A percentile compares a stretch with the other conserved stretches of the same genome.
Conservation (phyloP, 495 filamentous ascomycete genomes). For the Neurospora sp. region DNA sequence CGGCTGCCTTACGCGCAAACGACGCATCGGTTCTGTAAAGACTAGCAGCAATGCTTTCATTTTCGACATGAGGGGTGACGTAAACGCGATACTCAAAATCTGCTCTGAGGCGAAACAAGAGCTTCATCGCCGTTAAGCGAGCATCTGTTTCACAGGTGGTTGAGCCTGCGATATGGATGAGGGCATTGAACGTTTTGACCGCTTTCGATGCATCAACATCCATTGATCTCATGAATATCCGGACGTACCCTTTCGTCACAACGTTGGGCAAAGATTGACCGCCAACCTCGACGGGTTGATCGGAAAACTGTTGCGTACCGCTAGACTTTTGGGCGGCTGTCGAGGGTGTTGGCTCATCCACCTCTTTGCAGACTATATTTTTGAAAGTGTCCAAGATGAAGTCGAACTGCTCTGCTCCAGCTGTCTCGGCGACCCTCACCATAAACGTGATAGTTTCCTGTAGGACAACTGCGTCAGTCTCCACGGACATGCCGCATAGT, state of each 20-base stretch:
- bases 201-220: constrained; percentile 43
- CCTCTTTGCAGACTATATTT: constrained; percentile 30
- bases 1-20: constrained; percentile 37
- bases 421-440: constrained; percentile 37
- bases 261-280: constrained; percentile 43
- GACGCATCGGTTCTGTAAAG: constrained; percentile 57
- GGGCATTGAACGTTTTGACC: constrained; percentile 38
- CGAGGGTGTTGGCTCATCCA: constrained; percentile 23
- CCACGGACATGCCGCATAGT: constrained; percentile 41
- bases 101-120: constrained; percentile 75
- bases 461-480: constrained; percentile 43
- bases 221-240: constrained; percentile 53
- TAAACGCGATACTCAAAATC: constrained; percentile 66
- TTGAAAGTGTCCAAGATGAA: constrained; percentile 40
- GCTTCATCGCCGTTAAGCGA: constrained; percentile 69
- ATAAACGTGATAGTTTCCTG: constrained; percentile 42
- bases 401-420: constrained; percentile 40
- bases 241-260: constrained; percentile 44
- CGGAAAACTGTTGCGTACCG: constrained; percentile 1
- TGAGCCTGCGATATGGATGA: constrained; percentile 50
- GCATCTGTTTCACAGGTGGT: constrained; percentile 51
- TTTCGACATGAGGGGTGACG: constrained; percentile 54
- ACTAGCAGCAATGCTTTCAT: constrained; percentile 57
- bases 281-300: constrained; percentile 14
- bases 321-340: constrained; percentile 17